Base-by-base conservation (phyloP, 352 stramenopile species). In the Globisporangium sylvaticum region DNA sequence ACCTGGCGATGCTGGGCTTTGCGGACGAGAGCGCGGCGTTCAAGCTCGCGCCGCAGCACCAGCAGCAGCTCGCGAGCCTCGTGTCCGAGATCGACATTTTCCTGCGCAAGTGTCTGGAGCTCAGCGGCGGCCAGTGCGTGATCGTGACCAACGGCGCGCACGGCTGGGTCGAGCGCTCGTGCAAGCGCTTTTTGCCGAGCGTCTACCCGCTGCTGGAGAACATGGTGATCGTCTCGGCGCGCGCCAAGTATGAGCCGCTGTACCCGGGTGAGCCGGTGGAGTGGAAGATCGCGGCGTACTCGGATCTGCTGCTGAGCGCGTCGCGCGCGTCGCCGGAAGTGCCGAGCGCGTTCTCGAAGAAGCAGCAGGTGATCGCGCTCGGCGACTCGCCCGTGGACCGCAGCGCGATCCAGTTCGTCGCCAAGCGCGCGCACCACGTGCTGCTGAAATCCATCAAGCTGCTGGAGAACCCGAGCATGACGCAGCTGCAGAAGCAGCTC, bases 391-490 rank as follows among this genome's bases (percentile, higher is more conserved):
- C 79, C 24, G 74, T 88, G 31, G 87, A 94, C 67, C 83, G 84
- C 67, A 83, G 77, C 24, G 87, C 84, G 37, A 83, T 92, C 39
- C 83, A 91, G 65, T 88, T 87, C 42, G 79, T 92, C 14, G 80
- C 78, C 8, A 68, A 74, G 10, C 79, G 74, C 54, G 77, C 80
- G 53, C 71, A 76, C 15, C 73, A 83, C 29, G 69, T 79, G 48
- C 79, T 80, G 63, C 71, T 91, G 62, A 94, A 92, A 72, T 92
- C 79, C 8, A 78, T 94, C 66, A 92, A 92, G 69, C 75, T 94
- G 58, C 66, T 94, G 61, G 81, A 91, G 25, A 87, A 89, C 66
- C 86, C 84, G 18, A 90, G 71, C 66, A 89, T 92, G 72, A 76
- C 67, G 48, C 84, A 94, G 70, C 66, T 94, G 24, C 68, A 89